Percentiles rank a stretch among this genome's conserved stretches.
phyloP scores from a whole-genome alignment of 257 asterid genomes.

The Lavandula angustifolia region DNA sequence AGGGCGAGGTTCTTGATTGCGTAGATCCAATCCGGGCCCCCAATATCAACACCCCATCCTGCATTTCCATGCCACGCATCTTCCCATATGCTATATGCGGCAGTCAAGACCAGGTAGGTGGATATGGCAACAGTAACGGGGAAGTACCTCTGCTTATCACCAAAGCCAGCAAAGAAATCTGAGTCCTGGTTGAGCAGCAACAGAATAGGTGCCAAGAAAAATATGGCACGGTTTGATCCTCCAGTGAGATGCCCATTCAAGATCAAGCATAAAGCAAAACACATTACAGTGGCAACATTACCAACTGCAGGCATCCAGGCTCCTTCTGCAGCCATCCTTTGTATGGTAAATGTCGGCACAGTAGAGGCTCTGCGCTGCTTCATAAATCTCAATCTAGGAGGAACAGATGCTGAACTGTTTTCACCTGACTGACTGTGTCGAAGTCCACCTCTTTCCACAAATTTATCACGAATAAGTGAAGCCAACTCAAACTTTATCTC shows the following conservation, averaged over 20 bases:
- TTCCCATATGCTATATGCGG: constrained; percentile 85
- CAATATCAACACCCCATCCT: constrained; percentile 88
- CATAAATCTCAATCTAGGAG: constrained; percentile 91
- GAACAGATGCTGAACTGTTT: constrained; percentile 61
- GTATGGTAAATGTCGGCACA: constrained; percentile 70
- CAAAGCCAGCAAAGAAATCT: constrained; percentile 91
- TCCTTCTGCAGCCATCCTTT: constrained; percentile 85
- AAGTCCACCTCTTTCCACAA: constrained; percentile 63
- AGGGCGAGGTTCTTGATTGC: constrained; percentile 89
- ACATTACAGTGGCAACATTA: constrained; percentile 88
- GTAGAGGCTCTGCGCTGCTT: constrained; percentile 87
- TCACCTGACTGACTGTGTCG: constrained; percentile 76
- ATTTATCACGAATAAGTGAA: constrained; percentile 76
- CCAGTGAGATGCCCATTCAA: constrained; percentile 79
- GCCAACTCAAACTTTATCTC: constrained; percentile 97
- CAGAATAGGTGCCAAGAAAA: constrained; percentile 88
- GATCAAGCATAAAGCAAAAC: constrained; percentile 89
- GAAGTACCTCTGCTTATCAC: constrained; percentile 96
- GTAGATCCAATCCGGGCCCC: constrained; percentile 90
- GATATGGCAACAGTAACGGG: constrained; percentile 82
- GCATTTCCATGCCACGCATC: constrained; percentile 77
- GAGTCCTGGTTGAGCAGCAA: constrained; percentile 91
- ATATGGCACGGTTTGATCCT: constrained; percentile 93
- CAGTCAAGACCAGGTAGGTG: constrained; percentile 61
- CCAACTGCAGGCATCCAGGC: constrained; percentile 99